These are phyloP conservation scores for Fusarium sp. DNA, from an alignment of 2,329 filamentous ascomycete species.

Conservation along the genomic window DNA sequence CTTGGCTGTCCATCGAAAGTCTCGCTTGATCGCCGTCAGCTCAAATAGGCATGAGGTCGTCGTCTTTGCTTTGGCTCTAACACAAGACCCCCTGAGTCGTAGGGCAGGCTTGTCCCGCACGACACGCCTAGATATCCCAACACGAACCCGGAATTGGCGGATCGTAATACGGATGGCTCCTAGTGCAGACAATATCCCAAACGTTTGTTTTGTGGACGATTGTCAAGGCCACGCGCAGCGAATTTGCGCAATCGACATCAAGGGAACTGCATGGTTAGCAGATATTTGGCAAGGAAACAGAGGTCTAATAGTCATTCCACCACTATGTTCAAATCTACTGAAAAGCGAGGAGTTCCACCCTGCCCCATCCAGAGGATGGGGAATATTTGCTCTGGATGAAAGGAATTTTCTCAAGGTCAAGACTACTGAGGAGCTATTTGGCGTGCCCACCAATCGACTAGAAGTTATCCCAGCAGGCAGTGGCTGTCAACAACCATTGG, in stretches of 20 bases:
- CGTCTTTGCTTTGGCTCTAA: conserved; percentile 61
- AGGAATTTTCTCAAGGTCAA: conserved; percentile 54
- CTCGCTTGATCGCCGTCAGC: conserved; percentile 87
- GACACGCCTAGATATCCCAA: not conserved
- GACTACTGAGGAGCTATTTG: conserved; percentile 48
- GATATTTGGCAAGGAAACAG: conserved; percentile 59
- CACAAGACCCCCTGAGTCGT: conserved; percentile 10
- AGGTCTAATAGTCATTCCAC: conserved; percentile 42
- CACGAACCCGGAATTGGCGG: conserved; percentile 59
- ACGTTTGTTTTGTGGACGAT: conserved; percentile 61
- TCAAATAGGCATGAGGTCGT: conserved; percentile 72
- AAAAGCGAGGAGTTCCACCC: conserved; percentile 46
- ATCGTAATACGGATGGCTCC: conserved; percentile 57
- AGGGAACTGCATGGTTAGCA: conserved; percentile 59
- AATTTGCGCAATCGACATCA: conserved; percentile 62
- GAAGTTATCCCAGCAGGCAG: conserved; percentile 26
- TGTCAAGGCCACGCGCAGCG: conserved; percentile 58
- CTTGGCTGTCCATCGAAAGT: conserved; percentile 80
- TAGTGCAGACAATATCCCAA: conserved; percentile 60
- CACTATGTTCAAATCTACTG: conserved; percentile 27
- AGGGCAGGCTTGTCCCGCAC: not conserved
- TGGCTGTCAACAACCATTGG: conserved; percentile 33
- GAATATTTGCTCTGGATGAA: conserved; percentile 57
- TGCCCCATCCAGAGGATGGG: conserved; percentile 56
- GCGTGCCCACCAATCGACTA: conserved; percentile 36